Evolutionary conservation across 345 rosid genomes (phyloP), one percentile per base, ranked within the genome.

Genomic region (Eucalyptus curtisii): DNA sequence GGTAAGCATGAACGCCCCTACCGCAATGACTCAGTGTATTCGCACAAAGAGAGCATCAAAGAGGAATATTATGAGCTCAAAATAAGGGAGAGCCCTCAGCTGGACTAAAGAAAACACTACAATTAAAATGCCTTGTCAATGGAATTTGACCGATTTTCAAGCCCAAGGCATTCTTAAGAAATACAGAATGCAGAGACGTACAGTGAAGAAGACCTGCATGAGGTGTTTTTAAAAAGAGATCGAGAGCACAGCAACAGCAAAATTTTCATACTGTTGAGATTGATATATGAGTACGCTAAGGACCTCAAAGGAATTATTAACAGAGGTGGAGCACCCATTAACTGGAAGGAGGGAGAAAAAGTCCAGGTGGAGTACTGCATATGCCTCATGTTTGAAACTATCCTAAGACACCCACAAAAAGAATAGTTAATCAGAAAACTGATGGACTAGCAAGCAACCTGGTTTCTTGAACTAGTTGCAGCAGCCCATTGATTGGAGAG

Each of bases 371-470:
- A 76, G 47, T 10, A 76, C 47, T 40, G 9, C 82, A 40, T 40
- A 37, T 20, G 82, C 47, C 82, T 76, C 25, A 12, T 37, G 82
- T 76, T 76, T 37, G 82, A 76, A 76, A 76, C 82, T 20, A 37
- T 20, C 42, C 4, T 20, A 37, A 76, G 45, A 20, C 24, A 37
- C 82, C 13, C 0, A 3, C 27, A 76, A 76, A 76, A 40, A 40
- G 82, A 37, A 76, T 20, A 76, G 15, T 20, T 40, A 76, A 13
- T 40, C 82, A 76, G 27, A 22, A 76, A 40, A 45, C 68, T 87
- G 64, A 66, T 80, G 88, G 79, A 57, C 59, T 59, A 57, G 47
- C 49, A 86, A 76, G 47, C 82, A 76, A 91, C 92, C 92, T 91
- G 91, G 59, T 89, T 89, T 40, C 49, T 86, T 68, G 89, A 89